Evolutionary conservation across 768 basidiomycete genomes (phyloP).

Genomic region (Tephrocybe sp.): DNA sequence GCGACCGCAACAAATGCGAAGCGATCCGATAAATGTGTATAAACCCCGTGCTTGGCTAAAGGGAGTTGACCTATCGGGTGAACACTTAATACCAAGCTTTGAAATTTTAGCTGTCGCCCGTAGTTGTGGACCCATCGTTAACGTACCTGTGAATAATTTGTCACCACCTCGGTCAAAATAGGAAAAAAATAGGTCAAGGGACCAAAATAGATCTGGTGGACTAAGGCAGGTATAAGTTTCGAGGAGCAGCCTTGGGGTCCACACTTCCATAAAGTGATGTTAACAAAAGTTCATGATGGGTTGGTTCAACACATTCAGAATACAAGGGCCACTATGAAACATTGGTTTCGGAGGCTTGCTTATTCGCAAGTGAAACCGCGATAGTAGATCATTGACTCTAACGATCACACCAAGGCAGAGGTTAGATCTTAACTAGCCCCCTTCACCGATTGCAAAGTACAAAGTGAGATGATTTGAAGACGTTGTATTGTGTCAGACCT

Average conservation of each 20-base stretch:
- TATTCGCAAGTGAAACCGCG: neutral
- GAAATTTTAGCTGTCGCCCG: neutral
- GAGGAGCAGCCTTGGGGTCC: neutral
- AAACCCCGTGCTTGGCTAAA: conserved; percentile 8
- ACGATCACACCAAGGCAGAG: neutral
- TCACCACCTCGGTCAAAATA: neutral
- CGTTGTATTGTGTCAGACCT: conserved; percentile 8
- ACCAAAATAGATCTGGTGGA: neutral
- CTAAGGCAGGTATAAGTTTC: too few relatives aligned
- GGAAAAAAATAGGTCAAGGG: neutral
- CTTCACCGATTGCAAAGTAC: neutral
- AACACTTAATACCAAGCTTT: conserved; percentile 2
- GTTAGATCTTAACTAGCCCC: neutral
- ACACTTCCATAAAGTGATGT: too few relatives aligned
- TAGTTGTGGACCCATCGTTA: conserved; percentile 6
- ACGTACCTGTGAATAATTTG: conserved; percentile 4
- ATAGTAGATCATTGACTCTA: neutral
- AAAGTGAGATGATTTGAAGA: conserved; percentile 8
- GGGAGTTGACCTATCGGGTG: conserved; percentile 4
- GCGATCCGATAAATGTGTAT: conserved; percentile 9
- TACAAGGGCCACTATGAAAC: conserved; percentile 8
- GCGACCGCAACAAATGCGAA: neutral
- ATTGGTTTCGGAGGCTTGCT: neutral
- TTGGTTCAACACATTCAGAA: neutral
- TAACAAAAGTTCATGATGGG: neutral